Base-by-base conservation (phyloP, 371 early-diverging fungal genomes). In the Rhizopus delemar region DNA sequence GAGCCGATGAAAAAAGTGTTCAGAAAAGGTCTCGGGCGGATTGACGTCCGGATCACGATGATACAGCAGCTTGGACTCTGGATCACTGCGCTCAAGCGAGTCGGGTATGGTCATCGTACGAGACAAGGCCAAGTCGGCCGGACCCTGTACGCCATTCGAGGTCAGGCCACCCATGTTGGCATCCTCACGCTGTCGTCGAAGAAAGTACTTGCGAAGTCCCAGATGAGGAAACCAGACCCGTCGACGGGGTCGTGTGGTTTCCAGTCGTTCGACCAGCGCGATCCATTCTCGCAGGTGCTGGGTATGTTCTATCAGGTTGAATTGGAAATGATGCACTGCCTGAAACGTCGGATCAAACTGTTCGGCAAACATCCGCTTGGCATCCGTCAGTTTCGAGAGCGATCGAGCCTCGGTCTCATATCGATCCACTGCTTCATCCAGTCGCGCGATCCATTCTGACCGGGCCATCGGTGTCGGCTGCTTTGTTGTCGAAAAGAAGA, bases 21-120 rank as follows among this genome's bases (percentile, higher is more conserved):
- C 71, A 3, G 41, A 33, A 1, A 36, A 33, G 15, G 76, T 70
- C 11, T 43, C 59, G 3, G 79, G 79, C 5, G 79, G 66, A 29
- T 68, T 63, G 4, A 78, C 76, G 63, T 78, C 79, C 3, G 79
- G 76, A 59, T 78, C 76, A 35, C 71, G 58, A 33, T 54, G 57
- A 9, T 60, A 65, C 1, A 15, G 3, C 0, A 41, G 31, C 22
- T 57, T 60, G 33, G 52, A 33, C 39, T 52, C 36, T 8, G 41
- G 32, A 36, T 46, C 56, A 9, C 57, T 53, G 2, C 13, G n/a
- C 3, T 43, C 60, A 0, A 35, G 28, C 2, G 31, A 16, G 39
- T 61, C 57, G 0, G 34, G 39, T 16, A 43, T 39, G 22, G 62
- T 62, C 41, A 57, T 58, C 7, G 66, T 66, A 12, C 53, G 49